Percentiles rank a stretch among this genome's conserved stretches.
Conservation (phyloP, 352 stramenopile genomes). For the Globisporangium okanoganense region DNA sequence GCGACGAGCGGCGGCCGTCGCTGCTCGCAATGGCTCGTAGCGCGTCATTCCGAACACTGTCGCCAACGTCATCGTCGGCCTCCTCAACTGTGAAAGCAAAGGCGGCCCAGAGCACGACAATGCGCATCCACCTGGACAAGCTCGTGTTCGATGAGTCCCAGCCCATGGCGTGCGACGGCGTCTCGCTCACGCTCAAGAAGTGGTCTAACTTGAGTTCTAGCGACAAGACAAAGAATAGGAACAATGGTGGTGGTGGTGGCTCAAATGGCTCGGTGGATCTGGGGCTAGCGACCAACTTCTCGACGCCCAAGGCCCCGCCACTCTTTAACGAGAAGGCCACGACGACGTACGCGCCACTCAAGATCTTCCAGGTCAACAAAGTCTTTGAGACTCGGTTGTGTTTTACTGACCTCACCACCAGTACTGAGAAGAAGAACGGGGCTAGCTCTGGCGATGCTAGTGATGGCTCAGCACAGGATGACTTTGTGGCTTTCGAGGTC, state of each 20-base stretch:
- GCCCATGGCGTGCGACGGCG: slow-evolving; percentile 14
- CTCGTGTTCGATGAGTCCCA: slow-evolving; percentile 18
- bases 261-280: background rate
- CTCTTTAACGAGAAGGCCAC: background rate
- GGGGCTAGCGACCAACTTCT: slow-evolving; percentile 10
- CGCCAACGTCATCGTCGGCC: background rate
- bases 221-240: background rate
- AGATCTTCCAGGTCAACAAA: slow-evolving; percentile 10
- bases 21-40: slow-evolving; percentile 5
- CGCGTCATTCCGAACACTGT: background rate
- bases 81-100: background rate
- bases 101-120: background rate
- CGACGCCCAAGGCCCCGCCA: slow-evolving; percentile 19
- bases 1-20: slow-evolving; percentile 5
- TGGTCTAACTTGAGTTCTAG: slow-evolving; percentile 10
- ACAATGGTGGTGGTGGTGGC: background rate
- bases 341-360: background rate
- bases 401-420: background rate
- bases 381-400: slow-evolving; percentile 10
- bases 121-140: slow-evolving; percentile 21
- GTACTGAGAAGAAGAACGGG: background rate
- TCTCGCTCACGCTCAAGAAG: slow-evolving; percentile 35
- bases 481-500: slow-evolving; percentile 47
- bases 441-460: slow-evolving; percentile 1
- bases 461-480: slow-evolving; percentile 7